Conservation (phyloP, 2,329 filamentous ascomycete species). For the Sclerotinia nivalis region DNA sequence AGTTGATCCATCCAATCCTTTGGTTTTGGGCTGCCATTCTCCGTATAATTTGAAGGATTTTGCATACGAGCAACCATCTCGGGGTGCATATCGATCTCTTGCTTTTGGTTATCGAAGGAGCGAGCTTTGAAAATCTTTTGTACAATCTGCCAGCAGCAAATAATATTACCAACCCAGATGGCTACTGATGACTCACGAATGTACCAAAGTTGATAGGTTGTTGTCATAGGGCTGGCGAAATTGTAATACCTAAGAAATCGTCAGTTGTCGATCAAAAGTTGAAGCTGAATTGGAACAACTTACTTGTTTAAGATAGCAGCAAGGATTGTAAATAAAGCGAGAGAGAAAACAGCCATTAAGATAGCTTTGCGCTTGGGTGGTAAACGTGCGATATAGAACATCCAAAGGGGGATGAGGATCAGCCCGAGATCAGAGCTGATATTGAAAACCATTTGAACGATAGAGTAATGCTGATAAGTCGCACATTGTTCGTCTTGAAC, state of each 20-base stretch:
- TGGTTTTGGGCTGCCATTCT: conserved; percentile 16
- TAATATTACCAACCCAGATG: conserved; percentile 53
- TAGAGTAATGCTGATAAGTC: conserved; percentile 56
- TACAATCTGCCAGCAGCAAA: conserved; percentile 48
- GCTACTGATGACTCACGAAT: conserved; percentile 53
- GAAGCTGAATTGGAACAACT: conserved; percentile 24
- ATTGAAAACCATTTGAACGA: conserved; percentile 59
- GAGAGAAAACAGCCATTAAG: conserved; percentile 47
- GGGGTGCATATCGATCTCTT: conserved; percentile 18
- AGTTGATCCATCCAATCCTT: conserved; percentile 21
- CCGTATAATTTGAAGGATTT: conserved; percentile 19
- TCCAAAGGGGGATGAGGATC: conserved; percentile 52
- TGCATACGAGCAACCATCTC: conserved; percentile 18
- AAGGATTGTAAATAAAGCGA: conserved; percentile 56
- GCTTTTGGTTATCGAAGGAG: conserved; percentile 28
- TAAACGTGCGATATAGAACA: conserved; percentile 44
- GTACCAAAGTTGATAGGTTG: conserved; percentile 48
- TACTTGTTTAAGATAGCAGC: conserved; percentile 52
- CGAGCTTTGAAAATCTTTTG: conserved; percentile 33
- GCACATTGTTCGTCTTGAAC: conserved; percentile 48
- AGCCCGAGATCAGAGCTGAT: conserved; percentile 59
- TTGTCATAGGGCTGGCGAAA: conserved; percentile 39
- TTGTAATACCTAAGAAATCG: conserved; percentile 30
- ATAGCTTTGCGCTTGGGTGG: conserved; percentile 47
- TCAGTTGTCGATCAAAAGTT: neutral